A percentile compares a stretch with the other conserved stretches of the same genome.
These are phyloP conservation scores for Coprinellus aureogranulatus DNA, from an alignment of 768 basidiomycete genomes.

Conservation along the genomic window DNA sequence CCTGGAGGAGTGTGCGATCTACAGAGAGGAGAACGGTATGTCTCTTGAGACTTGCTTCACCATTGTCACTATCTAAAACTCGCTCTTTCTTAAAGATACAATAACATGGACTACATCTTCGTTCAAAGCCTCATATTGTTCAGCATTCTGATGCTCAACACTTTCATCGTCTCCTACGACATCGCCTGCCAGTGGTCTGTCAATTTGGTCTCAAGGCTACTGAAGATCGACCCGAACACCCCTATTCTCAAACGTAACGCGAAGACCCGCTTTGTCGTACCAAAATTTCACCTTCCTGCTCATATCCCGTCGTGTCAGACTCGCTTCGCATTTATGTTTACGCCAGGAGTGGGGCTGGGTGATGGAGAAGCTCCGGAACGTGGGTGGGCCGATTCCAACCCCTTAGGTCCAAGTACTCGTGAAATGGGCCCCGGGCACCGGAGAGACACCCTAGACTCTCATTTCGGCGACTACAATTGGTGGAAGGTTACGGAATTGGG, in stretches of 20 bases:
- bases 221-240: conserved; percentile 1
- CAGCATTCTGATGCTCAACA: neutral
- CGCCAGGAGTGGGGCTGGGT: conserved; percentile 24
- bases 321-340: conserved; percentile 22
- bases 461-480: conserved; percentile 30
- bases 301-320: conserved; percentile 23
- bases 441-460: conserved; percentile 23
- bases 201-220: conserved; percentile 3
- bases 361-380: conserved; percentile 36
- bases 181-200: conserved; percentile 25
- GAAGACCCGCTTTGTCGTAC: conserved; percentile 6
- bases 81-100: conserved; percentile 16
- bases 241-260: neutral
- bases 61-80: neutral
- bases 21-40: conserved; percentile 32
- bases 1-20: too few species aligned
- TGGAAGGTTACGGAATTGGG: conserved; percentile 19
- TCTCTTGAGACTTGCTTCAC: neutral
- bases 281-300: conserved; percentile 26
- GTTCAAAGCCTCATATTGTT: conserved; percentile 9
- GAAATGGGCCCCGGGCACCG: conserved; percentile 37
- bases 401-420: conserved; percentile 23
- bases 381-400: conserved; percentile 28
- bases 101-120: conserved; percentile 27
- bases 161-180: conserved; percentile 28